Evolutionary conservation across 208 protist genomes (phyloP), one percentile per base, ranked within the genome.

Genomic region (Trypanosomatidae sp.): DNA sequence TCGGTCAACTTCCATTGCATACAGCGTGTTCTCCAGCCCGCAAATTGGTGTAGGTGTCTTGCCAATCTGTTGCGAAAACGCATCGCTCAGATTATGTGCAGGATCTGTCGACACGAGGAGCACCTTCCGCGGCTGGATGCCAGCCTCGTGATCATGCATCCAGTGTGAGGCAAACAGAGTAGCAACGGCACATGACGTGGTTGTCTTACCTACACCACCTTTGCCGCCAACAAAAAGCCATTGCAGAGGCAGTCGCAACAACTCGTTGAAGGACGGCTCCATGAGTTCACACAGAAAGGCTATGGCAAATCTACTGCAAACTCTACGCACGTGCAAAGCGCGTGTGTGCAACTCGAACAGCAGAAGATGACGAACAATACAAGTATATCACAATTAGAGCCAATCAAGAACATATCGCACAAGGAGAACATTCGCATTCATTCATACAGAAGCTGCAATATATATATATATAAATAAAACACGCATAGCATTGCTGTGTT

Each of bases 21-120:
- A 96, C n/a, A 99, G 71, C 4, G 39, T 56, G 4, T 40, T 57
- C 28, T 72, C 45, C 48, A 43, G 32, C 30, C 90, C 94, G 28
- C 96, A 74, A 4, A 98, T 82, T 0, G 71, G 46, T 0, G 68
- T 86, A 21, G 96, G 96, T 20, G 71, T 56, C 24, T 63, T 71
- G 21, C 64, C 61, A 33, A 99, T 93, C 48, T 97, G 80, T 61
- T 99, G 96, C 33, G 73, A 60, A 54, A 99, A 99, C 23, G 97
- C 97, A 68, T 99, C 98, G 37, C 74, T 94, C 8, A 99, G 59
- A 61, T 98, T 99, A 73, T 99, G 98, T 10, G 98, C 98, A 30
- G 98, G 97, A 67, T 99, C 98, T 1, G 97, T 99, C 4, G 96
- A 99, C 23, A 99, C 91, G 8, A 99, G 52, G 10, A 99, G 66